Evolutionary conservation across 495 filamentous ascomycete species (phyloP).

Genomic region (Neurospora sp.): DNA sequence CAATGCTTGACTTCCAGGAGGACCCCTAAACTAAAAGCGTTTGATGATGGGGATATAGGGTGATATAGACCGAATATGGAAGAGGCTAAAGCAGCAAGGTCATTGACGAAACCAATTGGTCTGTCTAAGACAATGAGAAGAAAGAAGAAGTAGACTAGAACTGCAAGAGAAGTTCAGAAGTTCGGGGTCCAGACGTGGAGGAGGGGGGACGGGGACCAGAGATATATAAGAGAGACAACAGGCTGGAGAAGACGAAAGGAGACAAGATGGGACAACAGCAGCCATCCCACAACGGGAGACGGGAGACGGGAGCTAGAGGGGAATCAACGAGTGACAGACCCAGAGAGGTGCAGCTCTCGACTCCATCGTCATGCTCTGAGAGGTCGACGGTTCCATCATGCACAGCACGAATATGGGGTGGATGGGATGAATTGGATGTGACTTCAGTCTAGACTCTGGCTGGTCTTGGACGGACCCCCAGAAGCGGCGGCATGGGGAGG

Average conservation of each 20-base stretch:
- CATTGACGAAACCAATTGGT: constrained; percentile 28
- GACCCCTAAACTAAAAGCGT: constrained; percentile 2
- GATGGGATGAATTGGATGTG: neutral
- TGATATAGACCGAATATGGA: constrained; percentile 15
- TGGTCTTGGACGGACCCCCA: neutral
- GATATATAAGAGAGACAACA: constrained; percentile 1
- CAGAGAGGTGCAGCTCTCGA: neutral
- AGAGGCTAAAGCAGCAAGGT: constrained; percentile 31
- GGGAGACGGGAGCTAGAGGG: neutral
- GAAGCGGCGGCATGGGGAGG: neutral
- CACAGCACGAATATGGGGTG: neutral
- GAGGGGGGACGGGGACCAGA: neutral
- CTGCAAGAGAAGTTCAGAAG: neutral
- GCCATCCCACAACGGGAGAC: constrained; percentile 1
- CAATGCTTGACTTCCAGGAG: constrained; percentile 14
- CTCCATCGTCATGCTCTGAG: neutral
- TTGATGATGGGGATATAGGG: constrained; percentile 4
- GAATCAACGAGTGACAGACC: neutral
- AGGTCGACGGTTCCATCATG: neutral
- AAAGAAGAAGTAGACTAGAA: neutral
- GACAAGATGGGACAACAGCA: constrained; percentile 7
- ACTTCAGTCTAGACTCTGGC: neutral
- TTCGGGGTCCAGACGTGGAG: neutral
- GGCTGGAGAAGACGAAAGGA: constrained; percentile 4
- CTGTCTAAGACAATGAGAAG: constrained; percentile 17